These are phyloP conservation scores for Talaromyces ruber DNA, from an alignment of 495 filamentous ascomycete genomes.

Conservation along the genomic window DNA sequence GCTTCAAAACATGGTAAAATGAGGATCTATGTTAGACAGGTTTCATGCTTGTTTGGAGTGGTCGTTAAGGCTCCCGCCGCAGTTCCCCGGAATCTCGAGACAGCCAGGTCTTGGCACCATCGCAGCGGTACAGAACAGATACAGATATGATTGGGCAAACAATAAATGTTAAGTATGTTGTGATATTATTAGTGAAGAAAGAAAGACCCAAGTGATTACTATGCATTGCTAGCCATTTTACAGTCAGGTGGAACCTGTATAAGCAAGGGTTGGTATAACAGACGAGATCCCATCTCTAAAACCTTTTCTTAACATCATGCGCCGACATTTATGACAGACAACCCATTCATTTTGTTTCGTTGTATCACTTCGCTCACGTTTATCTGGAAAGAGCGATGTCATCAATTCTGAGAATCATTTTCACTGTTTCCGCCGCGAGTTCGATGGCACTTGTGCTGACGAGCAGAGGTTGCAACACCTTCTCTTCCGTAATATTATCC, in stretches of 20 bases:
- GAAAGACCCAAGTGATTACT: not conserved
- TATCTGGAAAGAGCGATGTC: conserved; percentile 72
- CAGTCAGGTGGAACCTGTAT: not conserved
- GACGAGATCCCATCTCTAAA: not conserved
- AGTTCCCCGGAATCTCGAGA: not conserved
- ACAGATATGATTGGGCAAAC: no score
- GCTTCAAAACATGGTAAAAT: not conserved
- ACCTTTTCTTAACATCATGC: conserved; percentile 1
- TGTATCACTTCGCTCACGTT: conserved; percentile 1
- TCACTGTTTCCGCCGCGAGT: conserved; percentile 93
- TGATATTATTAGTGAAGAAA: no score
- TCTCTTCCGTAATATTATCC: conserved; percentile 90
- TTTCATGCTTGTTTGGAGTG: not conserved
- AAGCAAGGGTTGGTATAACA: not conserved
- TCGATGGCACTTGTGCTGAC: conserved; percentile 97
- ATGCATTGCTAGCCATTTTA: conserved; percentile 1
- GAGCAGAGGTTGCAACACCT: conserved; percentile 89
- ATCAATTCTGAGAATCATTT: conserved; percentile 97
- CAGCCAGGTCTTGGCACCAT: not conserved
- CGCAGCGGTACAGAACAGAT: no score
- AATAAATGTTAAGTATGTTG: no score
- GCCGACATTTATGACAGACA: conserved; percentile 6
- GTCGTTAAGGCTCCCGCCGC: not conserved
- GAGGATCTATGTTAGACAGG: not conserved
- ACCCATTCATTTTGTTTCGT: not conserved